phyloP scores from a whole-genome alignment of 2,329 filamentous ascomycete genomes.

The Aspergillus japonicus region DNA sequence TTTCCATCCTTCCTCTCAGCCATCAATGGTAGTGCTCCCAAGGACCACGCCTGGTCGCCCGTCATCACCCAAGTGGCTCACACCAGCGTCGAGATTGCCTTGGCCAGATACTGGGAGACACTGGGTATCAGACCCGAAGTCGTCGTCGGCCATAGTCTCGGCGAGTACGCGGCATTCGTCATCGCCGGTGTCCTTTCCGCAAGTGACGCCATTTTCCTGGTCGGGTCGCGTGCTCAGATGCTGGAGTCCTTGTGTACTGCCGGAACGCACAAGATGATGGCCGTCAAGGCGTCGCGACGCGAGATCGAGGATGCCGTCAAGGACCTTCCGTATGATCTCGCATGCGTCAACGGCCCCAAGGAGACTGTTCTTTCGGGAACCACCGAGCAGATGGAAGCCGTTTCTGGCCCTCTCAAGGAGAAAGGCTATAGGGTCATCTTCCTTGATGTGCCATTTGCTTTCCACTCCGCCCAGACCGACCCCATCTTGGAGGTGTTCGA shows the following conservation, averaged over 20 bases:
- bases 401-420: conserved; percentile 47
- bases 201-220: conserved; percentile 57
- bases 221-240: conserved; percentile 67
- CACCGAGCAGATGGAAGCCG: conserved; percentile 57
- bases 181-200: conserved; percentile 35
- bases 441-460: conserved; percentile 66
- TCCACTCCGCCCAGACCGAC: conserved; percentile 24
- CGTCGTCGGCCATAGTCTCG: conserved; percentile 51
- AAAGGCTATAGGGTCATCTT: conserved; percentile 61
- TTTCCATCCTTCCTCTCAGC: conserved; percentile 27
- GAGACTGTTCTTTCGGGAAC: conserved; percentile 70
- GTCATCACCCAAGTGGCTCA: conserved; percentile 38
- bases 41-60: conserved; percentile 32
- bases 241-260: conserved; percentile 64
- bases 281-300: conserved; percentile 48
- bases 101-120: conserved; percentile 32
- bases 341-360: conserved; percentile 73
- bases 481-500: conserved; percentile 16
- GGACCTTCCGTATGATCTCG: conserved; percentile 46
- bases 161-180: conserved; percentile 39
- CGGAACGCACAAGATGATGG: conserved; percentile 67
- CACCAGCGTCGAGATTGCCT: conserved; percentile 42
- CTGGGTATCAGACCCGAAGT: conserved; percentile 45
- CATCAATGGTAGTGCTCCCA: conserved; percentile 15
- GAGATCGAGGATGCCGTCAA: conserved; percentile 41